These are phyloP conservation scores for Chlamydomonas sp. DNA, from an alignment of 139 green algal species.

Conservation along the genomic window DNA sequence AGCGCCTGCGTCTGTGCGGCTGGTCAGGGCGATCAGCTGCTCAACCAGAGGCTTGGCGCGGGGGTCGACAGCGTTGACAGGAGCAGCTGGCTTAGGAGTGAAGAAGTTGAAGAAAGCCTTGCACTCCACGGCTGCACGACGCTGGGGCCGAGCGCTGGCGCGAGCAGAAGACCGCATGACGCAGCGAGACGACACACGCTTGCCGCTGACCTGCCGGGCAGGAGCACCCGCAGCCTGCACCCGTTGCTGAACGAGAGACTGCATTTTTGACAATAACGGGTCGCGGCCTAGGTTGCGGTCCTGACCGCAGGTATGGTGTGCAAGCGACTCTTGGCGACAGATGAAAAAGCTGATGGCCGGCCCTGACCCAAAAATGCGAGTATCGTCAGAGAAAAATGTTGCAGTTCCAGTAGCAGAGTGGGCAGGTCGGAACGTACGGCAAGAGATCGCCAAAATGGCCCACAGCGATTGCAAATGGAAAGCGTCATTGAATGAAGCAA, in stretches of 20 bases:
- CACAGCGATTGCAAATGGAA: too few species aligned
- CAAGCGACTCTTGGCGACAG: too few species aligned
- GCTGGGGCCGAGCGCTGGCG: neutral
- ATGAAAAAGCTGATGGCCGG: too few species aligned
- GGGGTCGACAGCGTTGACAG: neutral
- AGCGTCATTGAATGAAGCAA: too few species aligned
- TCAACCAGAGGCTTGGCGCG: slow-evolving; percentile 43
- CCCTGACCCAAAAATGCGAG: neutral
- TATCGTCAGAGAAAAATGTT: neutral
- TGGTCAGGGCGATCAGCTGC: slow-evolving; percentile 42
- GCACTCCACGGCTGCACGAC: slow-evolving; percentile 2
- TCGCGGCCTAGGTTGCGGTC: too few species aligned
- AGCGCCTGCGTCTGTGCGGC: slow-evolving; percentile 18
- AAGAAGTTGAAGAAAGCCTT: slow-evolving; percentile 53
- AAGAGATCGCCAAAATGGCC: too few species aligned
- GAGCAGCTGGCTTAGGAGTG: slow-evolving; percentile 43
- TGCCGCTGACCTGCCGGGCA: neutral
- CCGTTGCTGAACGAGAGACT: slow-evolving; percentile 1
- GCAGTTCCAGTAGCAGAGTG: neutral
- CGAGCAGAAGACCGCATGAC: neutral
- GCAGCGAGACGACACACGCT: neutral
- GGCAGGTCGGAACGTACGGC: too few species aligned
- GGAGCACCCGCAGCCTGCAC: too few species aligned
- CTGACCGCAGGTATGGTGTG: neutral
- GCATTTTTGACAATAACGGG: slow-evolving; percentile 2